Conservation (phyloP, 2,329 filamentous ascomycete species). For the Arthrobotrys sinensis region DNA sequence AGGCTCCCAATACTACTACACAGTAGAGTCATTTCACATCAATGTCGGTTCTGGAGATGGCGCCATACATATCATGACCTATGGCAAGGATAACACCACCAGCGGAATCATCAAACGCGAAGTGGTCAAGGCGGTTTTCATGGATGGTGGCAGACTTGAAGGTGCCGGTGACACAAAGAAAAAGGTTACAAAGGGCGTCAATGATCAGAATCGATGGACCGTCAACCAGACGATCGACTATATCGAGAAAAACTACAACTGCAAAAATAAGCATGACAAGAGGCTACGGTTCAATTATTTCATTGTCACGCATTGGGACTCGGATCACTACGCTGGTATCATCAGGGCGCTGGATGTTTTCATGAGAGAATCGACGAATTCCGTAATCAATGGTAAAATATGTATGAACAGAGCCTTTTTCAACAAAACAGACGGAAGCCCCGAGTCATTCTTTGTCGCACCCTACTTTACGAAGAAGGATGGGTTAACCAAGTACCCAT, state of each 20-base stretch:
- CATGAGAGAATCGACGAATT: not conserved
- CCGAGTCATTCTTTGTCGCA: constrained; percentile 4
- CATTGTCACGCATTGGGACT: constrained; percentile 60
- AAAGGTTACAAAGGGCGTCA: not conserved
- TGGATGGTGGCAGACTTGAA: constrained; percentile 45
- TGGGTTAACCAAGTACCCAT: not conserved
- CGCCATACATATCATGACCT: constrained; percentile 51
- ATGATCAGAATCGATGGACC: not conserved
- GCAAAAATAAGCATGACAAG: constrained; percentile 1
- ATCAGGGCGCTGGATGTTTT: constrained; percentile 6
- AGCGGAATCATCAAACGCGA: not conserved
- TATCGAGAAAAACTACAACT: not conserved
- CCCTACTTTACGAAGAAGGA: not conserved
- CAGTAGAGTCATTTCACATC: constrained; percentile 45
- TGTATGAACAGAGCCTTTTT: not conserved
- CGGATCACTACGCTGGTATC: constrained; percentile 53
- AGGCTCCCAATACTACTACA: constrained; percentile 17
- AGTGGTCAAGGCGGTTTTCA: constrained; percentile 42
- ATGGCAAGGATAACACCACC: not conserved
- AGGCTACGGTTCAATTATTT: constrained; percentile 32
- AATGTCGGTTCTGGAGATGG: constrained; percentile 49
- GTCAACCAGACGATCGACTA: not conserved
- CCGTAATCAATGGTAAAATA: not conserved
- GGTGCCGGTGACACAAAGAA: not conserved
- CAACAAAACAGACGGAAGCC: not conserved